Evolutionary conservation across 306 rosid species (phyloP).

Genomic region (Vigna reflexopilosa): DNA sequence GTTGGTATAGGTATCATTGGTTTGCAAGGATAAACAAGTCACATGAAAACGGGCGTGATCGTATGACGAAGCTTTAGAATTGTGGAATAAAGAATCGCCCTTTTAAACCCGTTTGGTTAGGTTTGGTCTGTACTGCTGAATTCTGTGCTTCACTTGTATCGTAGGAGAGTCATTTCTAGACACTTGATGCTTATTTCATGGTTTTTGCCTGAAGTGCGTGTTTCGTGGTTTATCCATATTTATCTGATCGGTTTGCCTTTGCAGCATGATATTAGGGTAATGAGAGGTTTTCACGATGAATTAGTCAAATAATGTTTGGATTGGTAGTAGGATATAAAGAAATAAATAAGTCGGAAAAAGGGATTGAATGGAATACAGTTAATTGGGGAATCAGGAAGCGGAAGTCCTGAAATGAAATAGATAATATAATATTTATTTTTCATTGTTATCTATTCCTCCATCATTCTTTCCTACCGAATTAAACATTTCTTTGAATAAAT

Average conservation of each 20-base stretch:
- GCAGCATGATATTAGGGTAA: conserved; percentile 2
- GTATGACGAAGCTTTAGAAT: neutral
- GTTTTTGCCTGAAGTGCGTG: conserved; percentile 1
- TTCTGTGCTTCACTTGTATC: conserved; percentile 18
- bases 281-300: neutral
- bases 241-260: neutral
- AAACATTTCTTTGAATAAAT: too few relatives aligned
- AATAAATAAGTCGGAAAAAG: neutral
- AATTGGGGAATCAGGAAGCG: too few relatives aligned
- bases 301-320: neutral
- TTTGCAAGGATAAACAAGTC: conserved; percentile 70
- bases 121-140: conserved; percentile 41
- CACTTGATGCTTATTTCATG: neutral
- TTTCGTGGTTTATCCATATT: conserved; percentile 6
- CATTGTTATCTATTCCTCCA: too few relatives aligned
- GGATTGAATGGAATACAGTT: too few relatives aligned
- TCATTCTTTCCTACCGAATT: too few relatives aligned
- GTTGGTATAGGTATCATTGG: conserved; percentile 76
- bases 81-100: conserved; percentile 45
- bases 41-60: conserved; percentile 13
- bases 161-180: conserved; percentile 7
- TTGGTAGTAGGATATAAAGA: neutral
- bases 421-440: neutral
- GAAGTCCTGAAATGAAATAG: too few relatives aligned
- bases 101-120: conserved; percentile 32